Conservation (phyloP, 1,139 yeast species). For the Geotrichum aggregatum region DNA sequence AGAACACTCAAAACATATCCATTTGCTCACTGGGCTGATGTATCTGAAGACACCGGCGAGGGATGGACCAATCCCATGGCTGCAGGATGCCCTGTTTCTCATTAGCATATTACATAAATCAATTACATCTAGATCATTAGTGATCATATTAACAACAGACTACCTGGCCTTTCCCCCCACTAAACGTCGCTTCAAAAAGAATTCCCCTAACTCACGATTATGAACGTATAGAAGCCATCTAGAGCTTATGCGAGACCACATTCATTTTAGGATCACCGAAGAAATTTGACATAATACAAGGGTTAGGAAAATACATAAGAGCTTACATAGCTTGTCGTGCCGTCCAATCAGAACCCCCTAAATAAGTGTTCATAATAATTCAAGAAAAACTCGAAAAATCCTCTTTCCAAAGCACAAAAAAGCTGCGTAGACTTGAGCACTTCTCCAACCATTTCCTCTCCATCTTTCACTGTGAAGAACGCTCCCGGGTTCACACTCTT, state of each 20-base stretch:
- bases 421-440: constrained; percentile 4
- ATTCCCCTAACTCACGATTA: no score
- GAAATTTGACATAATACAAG: no score
- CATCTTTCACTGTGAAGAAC: neutral
- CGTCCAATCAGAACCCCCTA: neutral
- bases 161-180: no score
- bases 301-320: no score
- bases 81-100: constrained; percentile 6
- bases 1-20: constrained; percentile 62
- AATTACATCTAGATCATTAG: no score
- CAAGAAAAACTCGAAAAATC: neutral
- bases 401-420: neutral
- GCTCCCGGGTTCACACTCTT: neutral
- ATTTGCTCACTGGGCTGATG: constrained; percentile 45
- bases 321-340: neutral
- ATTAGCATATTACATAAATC: neutral
- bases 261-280: no score
- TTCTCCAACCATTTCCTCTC: neutral
- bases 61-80: constrained; percentile 32
- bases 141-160: no score
- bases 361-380: constrained; percentile 1
- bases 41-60: constrained; percentile 21
- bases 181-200: no score
- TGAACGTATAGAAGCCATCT: no score
- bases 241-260: no score